Evolutionary conservation across 768 basidiomycete genomes (phyloP), one percentile per base, ranked within the genome.

Genomic region (Grammothele lineata): DNA sequence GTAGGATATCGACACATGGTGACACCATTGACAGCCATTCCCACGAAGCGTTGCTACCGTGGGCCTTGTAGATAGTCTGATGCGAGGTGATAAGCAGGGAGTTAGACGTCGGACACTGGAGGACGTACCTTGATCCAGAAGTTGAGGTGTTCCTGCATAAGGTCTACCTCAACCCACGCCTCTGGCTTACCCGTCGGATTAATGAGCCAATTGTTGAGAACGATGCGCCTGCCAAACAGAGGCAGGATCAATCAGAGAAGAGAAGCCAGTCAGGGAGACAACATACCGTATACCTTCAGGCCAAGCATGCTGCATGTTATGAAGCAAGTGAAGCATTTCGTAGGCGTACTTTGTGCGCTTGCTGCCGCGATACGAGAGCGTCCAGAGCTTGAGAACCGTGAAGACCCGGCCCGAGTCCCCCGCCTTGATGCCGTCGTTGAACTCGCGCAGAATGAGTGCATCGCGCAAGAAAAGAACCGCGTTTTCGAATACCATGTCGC

Each of bases 81-180:
- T 21, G n/a, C 17, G 19, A n/a, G 18, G 18, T 25, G 19, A 30
- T 23, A 17, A 47, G 12, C n/a, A 22, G 37, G 8, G 37, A 17
- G 37, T 19, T n/a, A 6, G 37, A 4, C 5, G 8, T 15, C n/a
- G 35, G 32, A 23, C 12, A 17, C 14, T 32, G 25, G 23, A 42
- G 40, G 3, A 42, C 42, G 9, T 7, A 65, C 67, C 58, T 67
- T 67, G 17, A 62, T 65, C 62, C 61, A 68, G 43, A 51, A 64
- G 27, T 67, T 66, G 26, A 61, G 27, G 38, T 68, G 68, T 33
- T 68, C 66, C 34, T 69, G 66, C 21, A 70, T 40, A 0, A 67
- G 54, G 27, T 68, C 67, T 0, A 68, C 53, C 19, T 60, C 57
- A 0, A 66, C 47, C 25, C 47, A 68, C 2, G 40, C 17, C 35